Evolutionary conservation across 768 basidiomycete species (phyloP).

Genomic region (Rhizopogon roseolus): DNA sequence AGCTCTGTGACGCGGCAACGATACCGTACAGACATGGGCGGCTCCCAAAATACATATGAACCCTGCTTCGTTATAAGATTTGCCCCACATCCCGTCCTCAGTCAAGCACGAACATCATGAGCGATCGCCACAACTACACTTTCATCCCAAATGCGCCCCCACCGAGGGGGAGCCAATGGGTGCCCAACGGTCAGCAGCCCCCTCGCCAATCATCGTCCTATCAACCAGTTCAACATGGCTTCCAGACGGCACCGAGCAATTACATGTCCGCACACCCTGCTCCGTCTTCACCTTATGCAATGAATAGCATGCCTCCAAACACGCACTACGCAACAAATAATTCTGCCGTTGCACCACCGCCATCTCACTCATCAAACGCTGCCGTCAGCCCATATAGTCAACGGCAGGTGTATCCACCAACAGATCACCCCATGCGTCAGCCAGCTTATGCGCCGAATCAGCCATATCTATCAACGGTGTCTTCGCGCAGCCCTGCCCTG

Average conservation of each 20-base stretch:
- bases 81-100: background rate
- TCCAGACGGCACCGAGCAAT: background rate
- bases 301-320: background rate
- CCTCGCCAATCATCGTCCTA: constrained; percentile 20
- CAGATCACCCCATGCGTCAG: constrained; percentile 23
- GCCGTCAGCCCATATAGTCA: constrained; percentile 16
- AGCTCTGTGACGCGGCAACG: constrained; percentile 24
- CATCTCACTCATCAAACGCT: constrained; percentile 13
- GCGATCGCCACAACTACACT: constrained; percentile 27
- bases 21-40: constrained; percentile 22
- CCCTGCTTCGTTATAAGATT: constrained; percentile 6
- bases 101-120: constrained; percentile 12
- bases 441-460: constrained; percentile 29
- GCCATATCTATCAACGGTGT: background rate
- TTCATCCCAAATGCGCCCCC: constrained; percentile 12
- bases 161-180: constrained; percentile 19
- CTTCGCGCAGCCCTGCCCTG: background rate
- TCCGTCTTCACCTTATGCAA: constrained; percentile 16
- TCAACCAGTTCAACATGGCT: constrained; percentile 8
- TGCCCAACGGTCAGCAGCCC: constrained; percentile 13
- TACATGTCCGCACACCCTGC: constrained; percentile 16
- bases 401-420: constrained; percentile 22
- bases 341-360: constrained; percentile 12
- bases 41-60: constrained; percentile 32
- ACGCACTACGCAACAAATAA: constrained; percentile 16